These are phyloP conservation scores for Tulasnella sp. DNA, from an alignment of 768 basidiomycete genomes.

Conservation along the genomic window DNA sequence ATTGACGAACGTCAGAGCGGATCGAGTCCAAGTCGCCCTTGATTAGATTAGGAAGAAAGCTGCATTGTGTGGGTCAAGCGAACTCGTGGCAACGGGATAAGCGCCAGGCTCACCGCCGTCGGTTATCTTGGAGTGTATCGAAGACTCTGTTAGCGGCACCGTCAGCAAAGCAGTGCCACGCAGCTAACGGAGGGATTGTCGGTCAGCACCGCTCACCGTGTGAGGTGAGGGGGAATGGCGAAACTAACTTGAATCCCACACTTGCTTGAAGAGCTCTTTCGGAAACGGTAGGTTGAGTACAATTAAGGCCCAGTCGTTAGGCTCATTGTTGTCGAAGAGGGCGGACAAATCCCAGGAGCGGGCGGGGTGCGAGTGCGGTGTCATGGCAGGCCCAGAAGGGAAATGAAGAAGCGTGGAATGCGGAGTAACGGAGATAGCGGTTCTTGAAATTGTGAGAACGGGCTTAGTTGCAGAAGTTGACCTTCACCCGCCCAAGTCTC, in stretches of 20 bases:
- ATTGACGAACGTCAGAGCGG: slow-evolving; percentile 54
- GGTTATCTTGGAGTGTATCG: slow-evolving; percentile 33
- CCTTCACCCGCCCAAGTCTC: neutral
- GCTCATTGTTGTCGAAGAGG: neutral
- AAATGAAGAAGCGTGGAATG: slow-evolving; percentile 1
- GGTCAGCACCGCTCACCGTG: neutral
- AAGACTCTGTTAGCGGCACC: slow-evolving; percentile 78
- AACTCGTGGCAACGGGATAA: neutral
- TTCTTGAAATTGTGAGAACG: neutral
- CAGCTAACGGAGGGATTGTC: slow-evolving; percentile 12
- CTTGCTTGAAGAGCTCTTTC: slow-evolving; percentile 40
- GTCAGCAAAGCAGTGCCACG: slow-evolving; percentile 63
- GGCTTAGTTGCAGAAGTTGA: slow-evolving; percentile 2
- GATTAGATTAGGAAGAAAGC: slow-evolving; percentile 72
- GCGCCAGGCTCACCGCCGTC: neutral
- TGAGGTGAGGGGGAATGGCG: slow-evolving; percentile 12
- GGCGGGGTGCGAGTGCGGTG: neutral
- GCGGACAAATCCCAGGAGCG: neutral
- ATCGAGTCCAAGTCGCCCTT: slow-evolving; percentile 93
- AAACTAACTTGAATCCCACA: slow-evolving; percentile 37
- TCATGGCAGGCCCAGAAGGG: neutral
- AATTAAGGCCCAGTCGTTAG: slow-evolving; percentile 46
- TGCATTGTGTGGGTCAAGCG: slow-evolving; percentile 22
- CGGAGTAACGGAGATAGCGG: neutral
- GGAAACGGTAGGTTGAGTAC: slow-evolving; percentile 88